These are phyloP conservation scores for Coemansia javaensis DNA, from an alignment of 192 early-diverging fungal species.

Conservation along the genomic window DNA sequence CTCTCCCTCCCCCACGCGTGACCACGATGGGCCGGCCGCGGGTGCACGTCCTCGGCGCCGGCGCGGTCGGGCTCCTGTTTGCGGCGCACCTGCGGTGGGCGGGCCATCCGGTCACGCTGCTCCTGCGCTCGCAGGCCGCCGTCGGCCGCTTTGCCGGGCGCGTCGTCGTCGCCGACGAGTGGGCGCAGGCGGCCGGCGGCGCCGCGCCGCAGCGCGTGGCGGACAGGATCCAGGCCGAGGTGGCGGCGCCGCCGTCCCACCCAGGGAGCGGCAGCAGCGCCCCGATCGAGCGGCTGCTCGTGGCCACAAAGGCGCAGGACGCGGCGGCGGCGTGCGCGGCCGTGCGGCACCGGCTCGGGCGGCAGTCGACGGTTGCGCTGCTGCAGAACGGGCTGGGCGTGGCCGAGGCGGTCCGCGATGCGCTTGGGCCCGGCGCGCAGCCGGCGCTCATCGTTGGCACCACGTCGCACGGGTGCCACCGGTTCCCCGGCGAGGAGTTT, in stretches of 20 bases:
- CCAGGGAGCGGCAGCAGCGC: constrained; percentile 9
- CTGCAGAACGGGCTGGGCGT: constrained; percentile 67
- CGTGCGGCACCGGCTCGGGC: constrained; percentile 49
- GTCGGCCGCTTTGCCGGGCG: constrained; percentile 27
- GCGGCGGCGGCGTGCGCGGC: constrained; percentile 49
- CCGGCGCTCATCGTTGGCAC: constrained; percentile 51
- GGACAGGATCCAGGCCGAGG: constrained; percentile 39
- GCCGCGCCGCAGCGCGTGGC: too few relatives aligned
- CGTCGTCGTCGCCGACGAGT: constrained; percentile 27
- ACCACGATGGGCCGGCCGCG: neutral
- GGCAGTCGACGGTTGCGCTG: constrained; percentile 54
- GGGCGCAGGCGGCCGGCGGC: constrained; percentile 4
- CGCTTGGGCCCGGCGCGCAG: constrained; percentile 8
- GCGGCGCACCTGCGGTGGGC: constrained; percentile 54
- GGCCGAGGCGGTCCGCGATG: constrained; percentile 49
- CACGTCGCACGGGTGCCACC: constrained; percentile 56
- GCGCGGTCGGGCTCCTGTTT: constrained; percentile 65
- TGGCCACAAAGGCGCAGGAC: constrained; percentile 67
- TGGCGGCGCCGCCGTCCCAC: constrained; percentile 11
- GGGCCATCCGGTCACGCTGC: constrained; percentile 53
- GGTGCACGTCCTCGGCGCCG: constrained; percentile 67
- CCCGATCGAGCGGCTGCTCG: constrained; percentile 52
- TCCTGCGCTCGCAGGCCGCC: constrained; percentile 54
- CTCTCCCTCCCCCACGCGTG: too few relatives aligned
- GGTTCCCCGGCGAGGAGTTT: constrained; percentile 43